Evolutionary conservation across 2,329 filamentous ascomycete species (phyloP).

Genomic region (Pseudogymnoascus sp.): DNA sequence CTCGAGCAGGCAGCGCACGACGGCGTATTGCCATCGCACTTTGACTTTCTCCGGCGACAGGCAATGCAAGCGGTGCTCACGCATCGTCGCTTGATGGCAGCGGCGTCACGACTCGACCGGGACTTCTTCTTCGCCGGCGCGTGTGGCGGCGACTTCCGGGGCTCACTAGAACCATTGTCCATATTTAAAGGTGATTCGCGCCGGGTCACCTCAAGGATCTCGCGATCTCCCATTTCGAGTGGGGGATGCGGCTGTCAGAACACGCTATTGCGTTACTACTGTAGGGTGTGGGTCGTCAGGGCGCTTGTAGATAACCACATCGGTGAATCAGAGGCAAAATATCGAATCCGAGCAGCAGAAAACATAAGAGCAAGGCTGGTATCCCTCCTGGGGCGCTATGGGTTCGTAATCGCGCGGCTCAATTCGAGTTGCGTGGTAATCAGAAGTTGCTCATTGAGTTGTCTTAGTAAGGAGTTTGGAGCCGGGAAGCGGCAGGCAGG

Average conservation of each 20-base stretch:
- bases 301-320: neutral
- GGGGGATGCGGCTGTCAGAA: conserved; percentile 2
- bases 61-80: conserved; percentile 81
- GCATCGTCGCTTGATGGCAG: conserved; percentile 58
- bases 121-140: conserved; percentile 20
- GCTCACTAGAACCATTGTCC: neutral
- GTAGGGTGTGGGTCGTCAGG: neutral
- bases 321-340: neutral
- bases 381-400: neutral
- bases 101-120: conserved; percentile 26
- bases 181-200: conserved; percentile 3
- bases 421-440: conserved; percentile 5
- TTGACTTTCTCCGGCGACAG: conserved; percentile 71
- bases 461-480: conserved; percentile 3
- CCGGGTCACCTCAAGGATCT: conserved; percentile 1
- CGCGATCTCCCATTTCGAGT: conserved; percentile 1
- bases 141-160: neutral
- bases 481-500: neutral
- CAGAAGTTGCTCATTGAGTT: neutral
- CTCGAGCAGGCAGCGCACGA: conserved; percentile 94
- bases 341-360: neutral
- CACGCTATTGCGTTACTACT: conserved; percentile 2
- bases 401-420: neutral
- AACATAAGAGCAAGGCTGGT: neutral
- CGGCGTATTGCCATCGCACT: conserved; percentile 86